A percentile compares a stretch with the other conserved stretches of the same genome.
Evolutionary conservation across 164 flowering plant species (phyloP).

Genomic region (Litsea cubeba): DNA sequence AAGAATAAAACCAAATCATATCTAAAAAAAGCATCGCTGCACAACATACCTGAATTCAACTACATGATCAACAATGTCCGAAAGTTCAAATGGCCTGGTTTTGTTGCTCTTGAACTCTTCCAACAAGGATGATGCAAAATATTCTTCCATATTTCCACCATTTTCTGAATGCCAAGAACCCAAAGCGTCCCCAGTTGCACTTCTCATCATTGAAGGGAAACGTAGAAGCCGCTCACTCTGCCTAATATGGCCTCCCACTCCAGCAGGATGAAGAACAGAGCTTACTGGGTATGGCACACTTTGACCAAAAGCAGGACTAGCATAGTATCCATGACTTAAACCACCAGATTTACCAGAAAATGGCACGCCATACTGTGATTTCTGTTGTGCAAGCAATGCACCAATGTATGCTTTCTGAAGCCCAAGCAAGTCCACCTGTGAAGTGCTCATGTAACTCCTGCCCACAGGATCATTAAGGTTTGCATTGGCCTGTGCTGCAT

Average conservation of each 20-base stretch:
- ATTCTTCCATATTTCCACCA: conserved; percentile 40
- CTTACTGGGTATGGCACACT: conserved; percentile 39
- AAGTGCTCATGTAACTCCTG: conserved; percentile 31
- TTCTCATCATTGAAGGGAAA: conserved; percentile 42
- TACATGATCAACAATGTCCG: conserved; percentile 72
- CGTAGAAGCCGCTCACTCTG: conserved; percentile 35
- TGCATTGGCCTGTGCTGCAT: conserved; percentile 21
- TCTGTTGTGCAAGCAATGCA: conserved; percentile 53
- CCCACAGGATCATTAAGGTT: conserved; percentile 25
- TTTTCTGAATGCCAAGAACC: conserved; percentile 44
- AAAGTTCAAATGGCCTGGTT: conserved; percentile 61
- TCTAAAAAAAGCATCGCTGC: neutral
- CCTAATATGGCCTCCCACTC: conserved; percentile 33
- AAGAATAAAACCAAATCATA: conserved; percentile 6
- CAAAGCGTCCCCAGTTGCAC: conserved; percentile 31
- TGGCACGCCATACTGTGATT: conserved; percentile 43
- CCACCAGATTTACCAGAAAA: conserved; percentile 35
- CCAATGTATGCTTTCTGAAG: conserved; percentile 59
- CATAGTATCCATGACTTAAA: conserved; percentile 38
- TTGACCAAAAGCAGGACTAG: conserved; percentile 37
- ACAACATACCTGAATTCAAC: conserved; percentile 78
- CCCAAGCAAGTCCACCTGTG: conserved; percentile 38
- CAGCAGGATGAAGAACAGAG: conserved; percentile 30
- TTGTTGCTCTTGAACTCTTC: conserved; percentile 84
- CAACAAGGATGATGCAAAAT: conserved; percentile 40